phyloP scores from a whole-genome alignment of 208 protist genomes.

The Acanthamoeba castellanii region DNA sequence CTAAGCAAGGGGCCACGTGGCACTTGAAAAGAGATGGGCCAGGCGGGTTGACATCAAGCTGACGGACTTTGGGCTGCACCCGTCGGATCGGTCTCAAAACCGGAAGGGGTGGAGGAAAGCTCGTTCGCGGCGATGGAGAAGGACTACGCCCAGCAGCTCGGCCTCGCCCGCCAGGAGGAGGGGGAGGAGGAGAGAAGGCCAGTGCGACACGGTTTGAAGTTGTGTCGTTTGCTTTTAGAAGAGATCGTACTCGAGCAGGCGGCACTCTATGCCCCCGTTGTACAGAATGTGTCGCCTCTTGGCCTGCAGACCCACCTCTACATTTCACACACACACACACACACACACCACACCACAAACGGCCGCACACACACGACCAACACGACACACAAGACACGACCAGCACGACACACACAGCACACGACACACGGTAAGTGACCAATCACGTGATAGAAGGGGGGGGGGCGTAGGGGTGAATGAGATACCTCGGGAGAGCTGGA shows the following conservation, averaged over 20 bases:
- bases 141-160: neutral
- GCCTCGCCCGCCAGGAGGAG: neutral
- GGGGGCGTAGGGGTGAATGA: too few species aligned
- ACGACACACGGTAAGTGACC: neutral
- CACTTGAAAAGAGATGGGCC: neutral
- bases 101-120: neutral
- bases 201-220: too few species aligned
- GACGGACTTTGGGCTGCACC: neutral
- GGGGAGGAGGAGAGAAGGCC: too few species aligned
- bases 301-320: slow-evolving; percentile 22
- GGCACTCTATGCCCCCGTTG: neutral
- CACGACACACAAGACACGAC: neutral
- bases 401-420: neutral
- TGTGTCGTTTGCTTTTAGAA: neutral
- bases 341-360: neutral
- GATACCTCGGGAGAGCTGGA: slow-evolving; percentile 2
- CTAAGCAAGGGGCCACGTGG: neutral
- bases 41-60: neutral
- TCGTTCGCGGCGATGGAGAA: neutral
- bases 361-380: too few species aligned
- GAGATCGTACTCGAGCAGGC: slow-evolving; percentile 30
- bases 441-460: neutral
- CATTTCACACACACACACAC: neutral
- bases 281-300: slow-evolving; percentile 31
- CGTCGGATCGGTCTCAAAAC: neutral